phyloP scores from a whole-genome alignment of 129 eudicot species.

The Pittosporum tobira region DNA sequence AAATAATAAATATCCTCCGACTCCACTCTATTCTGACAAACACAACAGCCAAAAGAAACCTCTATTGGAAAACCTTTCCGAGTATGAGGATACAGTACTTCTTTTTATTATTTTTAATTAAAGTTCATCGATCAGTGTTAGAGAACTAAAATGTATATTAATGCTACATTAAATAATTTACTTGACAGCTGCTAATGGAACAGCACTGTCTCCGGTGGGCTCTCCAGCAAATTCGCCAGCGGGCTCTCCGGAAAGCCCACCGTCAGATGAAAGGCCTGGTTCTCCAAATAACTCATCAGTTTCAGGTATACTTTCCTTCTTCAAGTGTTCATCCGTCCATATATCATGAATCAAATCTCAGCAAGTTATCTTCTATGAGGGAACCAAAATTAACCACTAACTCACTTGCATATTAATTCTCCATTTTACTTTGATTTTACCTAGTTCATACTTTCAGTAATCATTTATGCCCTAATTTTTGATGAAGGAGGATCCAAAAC shows the following conservation, averaged over 20 bases:
- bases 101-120: not conserved
- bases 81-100: too few relatives aligned
- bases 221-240: slow-evolving; percentile 18
- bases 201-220: slow-evolving; percentile 19
- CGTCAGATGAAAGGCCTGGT: not conserved
- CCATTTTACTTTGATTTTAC: too few relatives aligned
- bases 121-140: not conserved
- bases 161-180: not conserved
- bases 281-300: slow-evolving; percentile 19
- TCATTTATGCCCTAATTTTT: too few relatives aligned
- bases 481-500: slow-evolving; percentile 23
- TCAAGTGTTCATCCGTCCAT: too few relatives aligned
- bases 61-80: too few relatives aligned
- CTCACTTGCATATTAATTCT: too few relatives aligned
- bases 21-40: too few relatives aligned
- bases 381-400: not conserved
- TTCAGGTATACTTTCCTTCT: slow-evolving; percentile 10
- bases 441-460: too few relatives aligned
- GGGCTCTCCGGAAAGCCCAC: slow-evolving; percentile 2
- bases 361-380: not conserved
- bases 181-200: slow-evolving; percentile 13
- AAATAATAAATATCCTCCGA: too few relatives aligned
- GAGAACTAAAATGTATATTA: too few relatives aligned
- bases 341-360: too few relatives aligned
- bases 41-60: too few relatives aligned